These are phyloP conservation scores for Neoascochyta sp. DNA, from an alignment of 2,329 filamentous ascomycete genomes.

Conservation along the genomic window DNA sequence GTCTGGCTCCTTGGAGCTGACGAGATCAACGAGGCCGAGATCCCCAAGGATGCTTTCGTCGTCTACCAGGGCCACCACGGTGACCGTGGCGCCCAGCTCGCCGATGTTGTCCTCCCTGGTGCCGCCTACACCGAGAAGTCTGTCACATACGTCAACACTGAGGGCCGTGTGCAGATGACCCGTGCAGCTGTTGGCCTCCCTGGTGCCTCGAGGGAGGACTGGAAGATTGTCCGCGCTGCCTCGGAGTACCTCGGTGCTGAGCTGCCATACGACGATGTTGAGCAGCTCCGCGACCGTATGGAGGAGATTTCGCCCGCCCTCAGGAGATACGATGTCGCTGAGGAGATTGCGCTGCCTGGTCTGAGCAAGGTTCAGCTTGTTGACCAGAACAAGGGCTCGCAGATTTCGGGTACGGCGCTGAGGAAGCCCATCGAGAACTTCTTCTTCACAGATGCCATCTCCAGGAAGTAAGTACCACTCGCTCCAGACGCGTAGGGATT, in stretches of 20 bases:
- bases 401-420: constrained; percentile 67
- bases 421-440: constrained; percentile 92
- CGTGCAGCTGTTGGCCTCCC: constrained; percentile 84
- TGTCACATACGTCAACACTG: constrained; percentile 95
- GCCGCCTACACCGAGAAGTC: constrained; percentile 97
- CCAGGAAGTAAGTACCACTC: constrained; percentile 69
- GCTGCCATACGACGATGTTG: constrained; percentile 89
- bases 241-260: constrained; percentile 87
- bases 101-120: constrained; percentile 88
- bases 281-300: constrained; percentile 87
- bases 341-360: constrained; percentile 67
- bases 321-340: constrained; percentile 84
- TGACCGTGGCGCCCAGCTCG: constrained; percentile 86
- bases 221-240: constrained; percentile 94
- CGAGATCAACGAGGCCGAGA: constrained; percentile 77
- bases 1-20: constrained; percentile 96
- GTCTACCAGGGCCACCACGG: constrained; percentile 98
- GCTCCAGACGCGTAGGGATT: background rate
- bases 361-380: constrained; percentile 93
- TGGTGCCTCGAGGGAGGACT: constrained; percentile 89
- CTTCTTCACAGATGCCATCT: constrained; percentile 96
- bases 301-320: constrained; percentile 89
- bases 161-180: constrained; percentile 92
- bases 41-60: constrained; percentile 93
- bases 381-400: constrained; percentile 88